phyloP scores from a whole-genome alignment of 768 basidiomycete species.

The Mycena albidolilacea region DNA sequence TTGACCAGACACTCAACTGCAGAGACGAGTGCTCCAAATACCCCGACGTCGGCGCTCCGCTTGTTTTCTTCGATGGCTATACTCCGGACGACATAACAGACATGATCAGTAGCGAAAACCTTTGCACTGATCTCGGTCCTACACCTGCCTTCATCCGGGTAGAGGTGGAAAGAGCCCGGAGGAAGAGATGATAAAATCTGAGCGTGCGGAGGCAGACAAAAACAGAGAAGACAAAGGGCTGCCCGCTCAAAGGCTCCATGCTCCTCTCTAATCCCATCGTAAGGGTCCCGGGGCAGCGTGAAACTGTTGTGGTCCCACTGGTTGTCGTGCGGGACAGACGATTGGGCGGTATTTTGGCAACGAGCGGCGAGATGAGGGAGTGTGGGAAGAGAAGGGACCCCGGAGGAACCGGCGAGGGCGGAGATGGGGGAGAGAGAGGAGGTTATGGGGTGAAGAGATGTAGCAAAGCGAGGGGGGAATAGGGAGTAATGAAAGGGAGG shows the following conservation, averaged over 20 bases:
- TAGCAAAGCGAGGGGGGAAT: too few species aligned
- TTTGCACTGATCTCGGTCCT: conserved; percentile 12
- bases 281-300: conserved; percentile 1
- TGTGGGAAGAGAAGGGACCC: too few species aligned
- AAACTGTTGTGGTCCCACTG: not conserved
- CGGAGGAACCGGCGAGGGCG: too few species aligned
- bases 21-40: not conserved
- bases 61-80: conserved; percentile 3
- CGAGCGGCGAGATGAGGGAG: too few species aligned
- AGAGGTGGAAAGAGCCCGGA: conserved; percentile 14
- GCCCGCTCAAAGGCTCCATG: conserved; percentile 17
- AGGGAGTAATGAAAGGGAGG: too few species aligned
- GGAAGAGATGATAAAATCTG: not conserved
- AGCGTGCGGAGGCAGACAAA: not conserved
- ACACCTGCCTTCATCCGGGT: conserved; percentile 14
- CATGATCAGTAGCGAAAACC: conserved; percentile 5
- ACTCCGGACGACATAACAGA: conserved; percentile 11
- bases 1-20: conserved; percentile 17
- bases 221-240: not conserved
- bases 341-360: too few species aligned
- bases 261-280: conserved; percentile 5
- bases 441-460: too few species aligned
- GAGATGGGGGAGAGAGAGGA: too few species aligned
- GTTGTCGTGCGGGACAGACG: not conserved
- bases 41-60: conserved; percentile 4